These are phyloP conservation scores for Prunus dulcis DNA, from an alignment of 306 rosid genomes.

Conservation along the genomic window DNA sequence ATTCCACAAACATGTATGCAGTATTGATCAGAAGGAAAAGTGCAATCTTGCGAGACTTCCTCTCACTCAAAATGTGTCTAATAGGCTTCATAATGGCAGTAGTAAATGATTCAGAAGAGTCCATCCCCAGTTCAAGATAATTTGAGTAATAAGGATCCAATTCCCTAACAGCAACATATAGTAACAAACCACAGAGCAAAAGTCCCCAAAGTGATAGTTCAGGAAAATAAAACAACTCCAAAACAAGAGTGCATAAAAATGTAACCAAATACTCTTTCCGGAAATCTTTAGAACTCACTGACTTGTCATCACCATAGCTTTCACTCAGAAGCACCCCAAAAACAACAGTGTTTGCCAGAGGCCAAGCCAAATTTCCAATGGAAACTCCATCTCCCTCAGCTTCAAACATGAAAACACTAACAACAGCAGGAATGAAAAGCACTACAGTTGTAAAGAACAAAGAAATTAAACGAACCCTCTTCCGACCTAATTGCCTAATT, in stretches of 20 bases:
- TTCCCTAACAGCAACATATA: constrained; percentile 72
- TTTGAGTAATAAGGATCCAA: constrained; percentile 50
- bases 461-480: constrained; percentile 59
- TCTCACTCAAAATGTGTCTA: constrained; percentile 79
- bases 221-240: constrained; percentile 80
- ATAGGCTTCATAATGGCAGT: constrained; percentile 65
- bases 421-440: constrained; percentile 72
- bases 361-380: constrained; percentile 61
- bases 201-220: constrained; percentile 90
- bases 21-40: constrained; percentile 85
- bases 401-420: constrained; percentile 54
- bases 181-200: constrained; percentile 66
- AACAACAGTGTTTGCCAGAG: constrained; percentile 72
- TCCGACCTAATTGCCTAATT: constrained; percentile 55
- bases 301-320: constrained; percentile 46
- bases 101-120: constrained; percentile 38
- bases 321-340: constrained; percentile 82
- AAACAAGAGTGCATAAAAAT: constrained; percentile 56
- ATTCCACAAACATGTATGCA: constrained; percentile 87
- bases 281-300: constrained; percentile 52
- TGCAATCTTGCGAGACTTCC: constrained; percentile 85
- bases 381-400: constrained; percentile 40
- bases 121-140: constrained; percentile 49
- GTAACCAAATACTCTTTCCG: constrained; percentile 68
- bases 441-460: constrained; percentile 67